A percentile compares a stretch with the other conserved stretches of the same genome.
Evolutionary conservation across 1,284 basidiomycete species (phyloP).

Genomic region (Cystobasidiaceae sp.): DNA sequence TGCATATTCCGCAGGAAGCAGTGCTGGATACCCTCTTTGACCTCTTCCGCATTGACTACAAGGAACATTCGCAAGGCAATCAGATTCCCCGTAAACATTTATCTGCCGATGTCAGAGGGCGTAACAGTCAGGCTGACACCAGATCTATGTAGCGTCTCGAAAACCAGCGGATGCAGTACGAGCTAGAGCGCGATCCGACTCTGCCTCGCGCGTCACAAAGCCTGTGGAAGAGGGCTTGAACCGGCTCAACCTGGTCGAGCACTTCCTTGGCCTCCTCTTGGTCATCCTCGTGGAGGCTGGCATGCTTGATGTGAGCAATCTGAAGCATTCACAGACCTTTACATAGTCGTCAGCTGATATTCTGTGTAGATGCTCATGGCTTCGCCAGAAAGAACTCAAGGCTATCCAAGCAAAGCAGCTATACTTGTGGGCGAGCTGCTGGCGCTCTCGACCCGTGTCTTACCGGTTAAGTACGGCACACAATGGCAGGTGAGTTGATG

Average conservation of each 20-base stretch:
- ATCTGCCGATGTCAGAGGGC: too few species aligned
- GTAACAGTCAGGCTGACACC: too few species aligned
- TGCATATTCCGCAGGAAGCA: slow-evolving; percentile 74
- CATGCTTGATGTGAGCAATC: slow-evolving; percentile 66
- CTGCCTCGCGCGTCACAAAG: slow-evolving; percentile 18
- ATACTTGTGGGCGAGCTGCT: slow-evolving; percentile 87
- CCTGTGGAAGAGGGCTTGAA: slow-evolving; percentile 36
- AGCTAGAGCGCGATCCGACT: slow-evolving; percentile 28
- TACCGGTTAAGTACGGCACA: slow-evolving; percentile 78
- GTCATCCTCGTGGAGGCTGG: slow-evolving; percentile 82
- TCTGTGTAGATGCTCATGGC: background rate
- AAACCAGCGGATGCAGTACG: slow-evolving; percentile 8
- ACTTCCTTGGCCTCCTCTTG: slow-evolving; percentile 85
- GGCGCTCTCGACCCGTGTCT: slow-evolving; percentile 76
- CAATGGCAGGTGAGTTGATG: slow-evolving; percentile 64
- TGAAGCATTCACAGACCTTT: background rate
- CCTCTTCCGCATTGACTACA: slow-evolving; percentile 81
- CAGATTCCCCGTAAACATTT: slow-evolving; percentile 64
- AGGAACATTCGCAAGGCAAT: slow-evolving; percentile 47
- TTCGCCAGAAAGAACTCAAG: background rate
- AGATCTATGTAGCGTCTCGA: too few species aligned
- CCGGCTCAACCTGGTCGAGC: slow-evolving; percentile 80
- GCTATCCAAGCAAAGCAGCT: slow-evolving; percentile 68
- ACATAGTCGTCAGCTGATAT: background rate
- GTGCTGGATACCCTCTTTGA: slow-evolving; percentile 91